phyloP scores from a whole-genome alignment of 2,329 filamentous ascomycete species.

The Alternaria hordeiaustralica region DNA sequence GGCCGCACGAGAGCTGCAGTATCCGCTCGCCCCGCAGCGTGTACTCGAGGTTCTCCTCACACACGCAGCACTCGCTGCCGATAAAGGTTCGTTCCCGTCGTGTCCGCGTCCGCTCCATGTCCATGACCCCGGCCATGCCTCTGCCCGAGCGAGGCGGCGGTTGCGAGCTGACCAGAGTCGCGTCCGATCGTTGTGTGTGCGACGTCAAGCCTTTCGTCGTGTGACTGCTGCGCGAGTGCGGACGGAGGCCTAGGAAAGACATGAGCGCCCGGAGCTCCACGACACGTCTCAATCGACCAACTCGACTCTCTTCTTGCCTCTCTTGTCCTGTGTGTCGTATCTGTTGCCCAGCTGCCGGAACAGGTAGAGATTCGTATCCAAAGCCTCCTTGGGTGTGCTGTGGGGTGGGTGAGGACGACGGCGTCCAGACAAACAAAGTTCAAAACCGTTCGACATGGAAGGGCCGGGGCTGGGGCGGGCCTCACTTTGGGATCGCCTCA shows the following conservation, averaged over 20 bases:
- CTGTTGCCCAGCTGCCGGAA: conserved; percentile 42
- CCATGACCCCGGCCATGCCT: conserved; percentile 70
- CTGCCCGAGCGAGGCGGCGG: conserved; percentile 42
- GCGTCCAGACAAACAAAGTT: conserved; percentile 41
- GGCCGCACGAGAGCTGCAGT: conserved; percentile 93
- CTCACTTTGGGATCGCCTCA: conserved; percentile 48
- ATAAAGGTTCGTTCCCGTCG: conserved; percentile 94
- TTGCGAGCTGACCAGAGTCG: conserved; percentile 32
- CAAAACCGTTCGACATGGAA: conserved; percentile 48
- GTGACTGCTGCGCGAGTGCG: conserved; percentile 45
- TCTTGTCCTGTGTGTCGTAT: conserved; percentile 28
- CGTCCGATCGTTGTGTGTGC: conserved; percentile 29
- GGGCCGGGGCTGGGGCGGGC: conserved; percentile 32
- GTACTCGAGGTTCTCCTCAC: conserved; percentile 95
- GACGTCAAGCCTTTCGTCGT: conserved; percentile 29
- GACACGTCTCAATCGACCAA: conserved; percentile 42
- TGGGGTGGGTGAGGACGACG: conserved; percentile 30
- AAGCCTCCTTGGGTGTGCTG: conserved; percentile 25
- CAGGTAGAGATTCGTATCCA: conserved; percentile 44
- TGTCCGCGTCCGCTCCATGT: conserved; percentile 77
- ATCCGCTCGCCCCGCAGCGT: conserved; percentile 93
- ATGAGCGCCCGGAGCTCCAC: conserved; percentile 49
- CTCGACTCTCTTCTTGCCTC: conserved; percentile 45
- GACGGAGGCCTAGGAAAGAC: conserved; percentile 50
- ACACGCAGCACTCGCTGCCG: conserved; percentile 92